Percentiles rank a stretch among this genome's conserved stretches.
phyloP scores from a whole-genome alignment of 768 basidiomycete species.

The Mycena leptocephala region DNA sequence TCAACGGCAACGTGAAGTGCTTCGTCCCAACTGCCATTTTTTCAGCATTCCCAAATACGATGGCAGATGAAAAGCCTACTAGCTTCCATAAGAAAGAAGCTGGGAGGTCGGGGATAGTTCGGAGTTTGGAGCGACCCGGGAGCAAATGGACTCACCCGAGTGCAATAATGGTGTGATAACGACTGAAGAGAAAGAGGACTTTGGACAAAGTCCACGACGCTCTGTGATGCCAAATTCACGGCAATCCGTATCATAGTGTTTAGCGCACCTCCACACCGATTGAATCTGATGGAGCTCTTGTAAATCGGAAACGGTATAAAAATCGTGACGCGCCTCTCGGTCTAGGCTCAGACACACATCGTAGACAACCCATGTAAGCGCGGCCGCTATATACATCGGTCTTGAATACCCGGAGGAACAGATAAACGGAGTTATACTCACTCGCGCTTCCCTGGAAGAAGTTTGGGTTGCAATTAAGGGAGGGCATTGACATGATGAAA shows the following conservation, averaged over 20 bases:
- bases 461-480: not conserved
- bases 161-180: not conserved
- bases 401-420: not conserved
- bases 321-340: not conserved
- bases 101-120: too few relatives aligned
- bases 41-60: not conserved
- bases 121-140: not conserved
- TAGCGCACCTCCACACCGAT: slow-evolving; percentile 13
- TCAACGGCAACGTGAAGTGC: slow-evolving; percentile 5
- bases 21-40: slow-evolving; percentile 18
- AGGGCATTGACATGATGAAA: too few relatives aligned
- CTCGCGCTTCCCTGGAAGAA: slow-evolving; percentile 24
- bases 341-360: slow-evolving; percentile 17
- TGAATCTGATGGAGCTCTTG: not conserved
- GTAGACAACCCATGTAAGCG: slow-evolving; percentile 26
- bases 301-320: not conserved
- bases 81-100: slow-evolving; percentile 24
- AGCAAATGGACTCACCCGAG: not conserved
- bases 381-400: not conserved
- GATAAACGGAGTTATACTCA: slow-evolving; percentile 2
- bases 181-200: not conserved
- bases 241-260: not conserved
- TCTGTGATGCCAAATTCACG: not conserved
- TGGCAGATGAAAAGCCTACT: not conserved
- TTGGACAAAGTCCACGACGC: not conserved